These are phyloP conservation scores for Plenodomus lindquistii DNA, from an alignment of 2,329 filamentous ascomycete genomes.

Conservation along the genomic window DNA sequence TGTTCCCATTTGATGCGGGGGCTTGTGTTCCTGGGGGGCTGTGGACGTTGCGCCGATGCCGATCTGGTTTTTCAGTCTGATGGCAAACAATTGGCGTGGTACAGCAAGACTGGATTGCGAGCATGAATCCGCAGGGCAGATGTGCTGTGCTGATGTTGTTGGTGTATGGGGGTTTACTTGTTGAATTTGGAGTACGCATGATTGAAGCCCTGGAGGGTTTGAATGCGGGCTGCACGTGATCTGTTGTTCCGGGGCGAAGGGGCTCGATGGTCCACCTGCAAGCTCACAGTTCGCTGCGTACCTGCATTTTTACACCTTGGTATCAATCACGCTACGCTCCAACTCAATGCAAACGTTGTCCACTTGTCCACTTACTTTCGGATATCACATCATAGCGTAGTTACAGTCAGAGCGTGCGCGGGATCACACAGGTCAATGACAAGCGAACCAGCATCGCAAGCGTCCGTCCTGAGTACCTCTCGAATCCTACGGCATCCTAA, in stretches of 20 bases:
- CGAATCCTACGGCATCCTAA: background rate
- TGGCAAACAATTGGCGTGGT: slow-evolving; percentile 5
- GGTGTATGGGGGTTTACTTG: too few relatives aligned
- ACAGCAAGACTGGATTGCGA: slow-evolving; percentile 4
- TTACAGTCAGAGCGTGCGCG: background rate
- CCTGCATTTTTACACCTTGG: slow-evolving; percentile 13
- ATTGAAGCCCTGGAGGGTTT: too few relatives aligned
- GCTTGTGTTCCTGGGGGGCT: background rate
- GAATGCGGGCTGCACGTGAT: too few relatives aligned
- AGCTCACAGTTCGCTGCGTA: slow-evolving; percentile 1
- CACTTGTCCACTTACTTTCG: background rate
- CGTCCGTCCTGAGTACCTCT: background rate
- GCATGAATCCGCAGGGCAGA: background rate
- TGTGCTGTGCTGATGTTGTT: background rate
- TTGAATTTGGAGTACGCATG: too few relatives aligned
- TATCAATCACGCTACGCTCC: background rate
- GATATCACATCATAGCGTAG: background rate
- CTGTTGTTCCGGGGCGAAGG: too few relatives aligned
- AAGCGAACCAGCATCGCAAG: background rate
- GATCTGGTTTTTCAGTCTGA: slow-evolving; percentile 7
- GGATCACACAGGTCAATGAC: background rate
- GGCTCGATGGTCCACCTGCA: background rate
- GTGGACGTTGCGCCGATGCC: background rate
- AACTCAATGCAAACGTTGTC: background rate
- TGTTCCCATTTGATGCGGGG: background rate